Evolutionary conservation across 1,284 basidiomycete species (phyloP), one percentile per base, ranked within the genome.

Genomic region (Tetrapyrgos nigripes): DNA sequence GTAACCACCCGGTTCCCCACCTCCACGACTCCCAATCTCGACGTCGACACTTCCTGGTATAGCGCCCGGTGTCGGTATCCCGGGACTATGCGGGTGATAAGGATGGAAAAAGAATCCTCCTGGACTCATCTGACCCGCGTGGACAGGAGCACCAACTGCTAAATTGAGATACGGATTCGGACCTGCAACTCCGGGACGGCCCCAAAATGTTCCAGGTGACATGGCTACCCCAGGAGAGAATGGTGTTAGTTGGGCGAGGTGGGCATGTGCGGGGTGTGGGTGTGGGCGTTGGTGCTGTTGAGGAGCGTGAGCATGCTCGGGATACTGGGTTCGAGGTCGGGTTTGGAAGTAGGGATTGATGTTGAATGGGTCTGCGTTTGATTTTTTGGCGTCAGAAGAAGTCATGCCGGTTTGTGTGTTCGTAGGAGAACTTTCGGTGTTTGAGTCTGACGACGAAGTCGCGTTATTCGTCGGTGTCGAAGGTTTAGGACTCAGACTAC

Each of bases 201-300:
- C 84, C 81, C 85, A 91, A 66, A 89, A 87, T 27, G 86, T 75
- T 1, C 89, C 89, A 19, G 90, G 88, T 19, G 85, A 87, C 83
- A 92, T 87, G 21, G 84, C 79, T n/a, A 84, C 76, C 21, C 85
- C 87, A 2, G 89, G 87, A 0, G 87, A 87, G 76, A 90, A 86
- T 19, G 81, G 72, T 31, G 73, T 72, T 62, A 64, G 66, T 24
- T 68, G 40, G 50, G 70, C 69, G 53, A 62, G 64, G 23, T 57
- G 57, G 14, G 37, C 23, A 27, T 53, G 57, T 13, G 26, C 46
- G 19, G 49, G 33, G 19, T 48, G 27, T 14, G 35, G 50, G 21
- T 52, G 53, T 26, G 52, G 48, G 9, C 33, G 56, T 14, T 13
- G 43, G 24, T 23, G 56, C 28, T 37, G 24, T 14, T 31, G 33